Evolutionary conservation across 2,329 filamentous ascomycete genomes (phyloP), one percentile per base, ranked within the genome.

Genomic region (Cryphonectria carpinicola): DNA sequence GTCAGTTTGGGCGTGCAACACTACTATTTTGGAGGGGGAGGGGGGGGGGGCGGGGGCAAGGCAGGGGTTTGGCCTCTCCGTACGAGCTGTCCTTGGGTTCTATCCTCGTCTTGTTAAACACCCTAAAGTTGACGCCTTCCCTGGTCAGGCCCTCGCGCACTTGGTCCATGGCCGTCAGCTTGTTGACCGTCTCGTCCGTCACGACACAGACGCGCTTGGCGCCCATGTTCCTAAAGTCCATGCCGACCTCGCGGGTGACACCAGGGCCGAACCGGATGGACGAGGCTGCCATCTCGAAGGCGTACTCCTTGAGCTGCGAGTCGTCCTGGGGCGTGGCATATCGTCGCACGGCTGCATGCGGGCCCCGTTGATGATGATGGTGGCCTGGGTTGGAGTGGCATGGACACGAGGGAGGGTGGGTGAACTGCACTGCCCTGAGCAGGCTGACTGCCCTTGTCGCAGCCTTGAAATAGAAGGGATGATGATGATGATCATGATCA

Each of bases 231-330:
- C 90, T 92, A 75, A 98, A 91, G 81, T 99, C 96, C 96, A 98
- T 98, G 74, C 96, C 96, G 28, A 99, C 94, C 81, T 99, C 96
- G 81, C 94, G 93, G 35, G 96, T 99, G 70, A 92, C 93, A 7
- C 96, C 96, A 0, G 94, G 93, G 0, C 96, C 96, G 77, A 98
- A 99, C 17, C 96, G 90, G 77, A 99, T 98, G 39, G 92, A 93
- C 1, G 93, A 97, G 1, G 96, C 94, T 0, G 96, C 96, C 95
- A 99, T 97, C 81, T 99, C 96, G 79, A 99, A 99, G 19, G 96
- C 96, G 83, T 99, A 99, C 80, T 99, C 96, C 80, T 97, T 97
- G 77, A 94, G 88, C 74, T 90, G 88, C 2, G 88, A 87, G 11
- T 86, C 82, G 76, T 94, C 91, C 39, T 92, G 83, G 0, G 95